Evolutionary conservation across 192 early-diverging fungal genomes (phyloP).

Genomic region (Coemansia nantahalensis): DNA sequence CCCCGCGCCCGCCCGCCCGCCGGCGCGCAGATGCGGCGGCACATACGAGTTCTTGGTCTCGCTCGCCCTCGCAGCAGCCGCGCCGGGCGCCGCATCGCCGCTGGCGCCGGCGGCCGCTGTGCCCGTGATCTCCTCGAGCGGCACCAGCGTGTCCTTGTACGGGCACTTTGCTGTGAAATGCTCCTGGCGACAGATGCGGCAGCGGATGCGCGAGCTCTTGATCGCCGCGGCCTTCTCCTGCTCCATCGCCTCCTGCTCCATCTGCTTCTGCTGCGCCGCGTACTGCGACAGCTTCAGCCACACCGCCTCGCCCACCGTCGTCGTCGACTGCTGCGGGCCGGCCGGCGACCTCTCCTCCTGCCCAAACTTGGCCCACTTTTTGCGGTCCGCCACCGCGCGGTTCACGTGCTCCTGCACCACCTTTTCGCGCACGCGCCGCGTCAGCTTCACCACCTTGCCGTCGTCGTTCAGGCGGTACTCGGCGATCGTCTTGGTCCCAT

Average conservation of each 20-base stretch:
- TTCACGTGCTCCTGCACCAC: conserved; percentile 79
- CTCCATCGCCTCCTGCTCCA: conserved; percentile 58
- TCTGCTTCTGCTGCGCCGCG: conserved; percentile 54
- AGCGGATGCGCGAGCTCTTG: conserved; percentile 81
- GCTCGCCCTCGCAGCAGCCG: conserved; percentile 23
- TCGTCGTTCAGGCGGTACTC: conserved; percentile 85
- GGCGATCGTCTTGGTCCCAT: conserved; percentile 79
- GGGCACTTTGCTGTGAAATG: conserved; percentile 98
- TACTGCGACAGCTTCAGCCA: conserved; percentile 76
- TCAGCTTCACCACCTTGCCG: conserved; percentile 89
- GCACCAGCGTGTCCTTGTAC: conserved; percentile 91
- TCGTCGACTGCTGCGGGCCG: conserved; percentile 87
- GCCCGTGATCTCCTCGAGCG: conserved; percentile 66
- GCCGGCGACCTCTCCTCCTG: conserved; percentile 70
- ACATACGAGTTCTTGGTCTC: conserved; percentile 73
- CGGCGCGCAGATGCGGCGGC: conserved; percentile 81
- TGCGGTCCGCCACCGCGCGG: conserved; percentile 85
- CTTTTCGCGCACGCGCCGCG: conserved; percentile 77
- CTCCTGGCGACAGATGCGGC: conserved; percentile 95
- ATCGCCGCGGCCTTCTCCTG: conserved; percentile 58
- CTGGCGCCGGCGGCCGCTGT: conserved; percentile 3
- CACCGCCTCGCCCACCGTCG: conserved; percentile 84
- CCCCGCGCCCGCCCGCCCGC: conserved; percentile 43
- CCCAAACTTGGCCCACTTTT: conserved; percentile 86
- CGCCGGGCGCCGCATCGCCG: neutral